These are phyloP conservation scores for Hortiboletus campestris DNA, from an alignment of 768 basidiomycete species.

Conservation along the genomic window DNA sequence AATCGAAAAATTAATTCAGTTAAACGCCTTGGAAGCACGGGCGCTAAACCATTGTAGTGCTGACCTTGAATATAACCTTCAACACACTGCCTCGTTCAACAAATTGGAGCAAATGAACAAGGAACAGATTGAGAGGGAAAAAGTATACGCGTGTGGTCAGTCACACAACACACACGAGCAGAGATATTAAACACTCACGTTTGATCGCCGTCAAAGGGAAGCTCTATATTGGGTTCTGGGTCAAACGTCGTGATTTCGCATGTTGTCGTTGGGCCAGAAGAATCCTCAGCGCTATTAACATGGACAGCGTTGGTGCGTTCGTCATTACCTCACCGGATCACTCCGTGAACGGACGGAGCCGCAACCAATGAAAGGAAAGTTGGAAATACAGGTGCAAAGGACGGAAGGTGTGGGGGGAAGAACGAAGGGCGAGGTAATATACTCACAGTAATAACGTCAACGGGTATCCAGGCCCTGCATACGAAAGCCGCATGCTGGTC, in stretches of 20 bases:
- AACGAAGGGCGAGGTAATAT: neutral
- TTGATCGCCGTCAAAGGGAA: conserved; percentile 69
- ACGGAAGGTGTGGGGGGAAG: neutral
- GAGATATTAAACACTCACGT: conserved; percentile 39
- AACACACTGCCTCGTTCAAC: conserved; percentile 48
- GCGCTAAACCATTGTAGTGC: conserved; percentile 6
- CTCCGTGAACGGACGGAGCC: neutral
- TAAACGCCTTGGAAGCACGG: neutral
- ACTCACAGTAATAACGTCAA: conserved; percentile 77
- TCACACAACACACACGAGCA: neutral
- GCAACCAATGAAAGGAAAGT: neutral
- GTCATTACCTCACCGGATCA: conserved; percentile 4
- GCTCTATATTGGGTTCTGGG: conserved; percentile 75
- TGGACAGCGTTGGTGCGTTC: neutral
- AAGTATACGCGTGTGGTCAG: conserved; percentile 4
- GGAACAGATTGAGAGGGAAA: neutral
- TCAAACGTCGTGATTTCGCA: conserved; percentile 87
- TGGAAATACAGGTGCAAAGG: neutral
- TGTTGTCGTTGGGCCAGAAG: conserved; percentile 77
- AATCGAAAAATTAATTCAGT: neutral
- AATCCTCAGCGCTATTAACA: conserved; percentile 64
- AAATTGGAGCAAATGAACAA: neutral
- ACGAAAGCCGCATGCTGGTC: conserved; percentile 85
- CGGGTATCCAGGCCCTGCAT: conserved; percentile 74
- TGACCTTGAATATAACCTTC: conserved; percentile 83